Base-by-base conservation (phyloP, 2,329 filamentous ascomycete genomes). In the Fusarium avenaceum region DNA sequence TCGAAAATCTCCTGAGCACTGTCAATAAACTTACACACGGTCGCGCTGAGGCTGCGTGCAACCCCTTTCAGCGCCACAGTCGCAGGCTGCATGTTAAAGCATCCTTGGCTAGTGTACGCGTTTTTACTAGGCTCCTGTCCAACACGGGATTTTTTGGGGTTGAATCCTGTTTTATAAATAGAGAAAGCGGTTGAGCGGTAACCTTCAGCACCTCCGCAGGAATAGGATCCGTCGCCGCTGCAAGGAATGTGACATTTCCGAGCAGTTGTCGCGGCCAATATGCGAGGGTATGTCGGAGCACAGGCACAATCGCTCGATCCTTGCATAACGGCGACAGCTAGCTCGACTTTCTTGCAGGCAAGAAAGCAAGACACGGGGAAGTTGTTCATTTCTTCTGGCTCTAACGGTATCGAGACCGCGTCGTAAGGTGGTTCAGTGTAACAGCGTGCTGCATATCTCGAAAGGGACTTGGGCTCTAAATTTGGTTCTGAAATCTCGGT, bases 1-100 rank as follows among this genome's bases (percentile, higher is more conserved):
- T 64, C 61, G 3, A 64, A 64, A 2, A 64, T 1, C 20, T 33
- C 17, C 32, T 64, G 61, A 2, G 40, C 51, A 20, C 63, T 51
- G 6, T 64, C 59, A 3, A 63, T 19, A 4, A 64, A 9, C 6
- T 9, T 17, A 20, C 17, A 30, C 15, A 64, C 42, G 2, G 14
- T 24, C 2, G 8, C 11, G 7, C 33, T 28, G 7, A 24, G 7
- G 0, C 11, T 38, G 15, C 15, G 28, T 5, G 22, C 13, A 19
- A 58, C 6, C 2, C 6, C 30, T 2, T n/a, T 30, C 17, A 11
- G 22, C 7, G 4, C 19, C 28, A 28, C 10, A 5, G 30, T 40
- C 3, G 26, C 7, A 10, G 63, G 45, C 0, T 11, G 13, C 4
- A 24, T 7, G 2, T 7, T 52, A 19, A 47, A 67, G 52, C 64